A percentile compares a stretch with the other conserved stretches of the same genome.
phyloP scores from a whole-genome alignment of 768 basidiomycete genomes.

The Boletus coccyginus region DNA sequence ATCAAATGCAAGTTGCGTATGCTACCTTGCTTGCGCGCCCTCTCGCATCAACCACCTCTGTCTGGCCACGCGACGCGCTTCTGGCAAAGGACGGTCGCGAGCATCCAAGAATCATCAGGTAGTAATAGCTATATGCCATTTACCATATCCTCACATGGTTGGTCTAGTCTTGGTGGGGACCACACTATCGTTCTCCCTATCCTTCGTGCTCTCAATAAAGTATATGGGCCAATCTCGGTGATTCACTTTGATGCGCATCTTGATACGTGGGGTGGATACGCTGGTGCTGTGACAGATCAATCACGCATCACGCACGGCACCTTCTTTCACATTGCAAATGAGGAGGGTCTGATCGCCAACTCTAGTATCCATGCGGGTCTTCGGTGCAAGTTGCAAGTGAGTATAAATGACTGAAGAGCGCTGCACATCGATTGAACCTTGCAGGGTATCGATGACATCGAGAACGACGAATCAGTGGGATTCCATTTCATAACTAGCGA shows the following conservation, averaged over 20 bases:
- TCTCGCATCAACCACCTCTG: slow-evolving; percentile 28
- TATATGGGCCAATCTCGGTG: slow-evolving; percentile 79
- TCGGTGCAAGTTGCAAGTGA: slow-evolving; percentile 65
- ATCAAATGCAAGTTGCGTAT: slow-evolving; percentile 88
- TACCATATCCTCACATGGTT: not conserved
- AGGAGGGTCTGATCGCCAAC: slow-evolving; percentile 74
- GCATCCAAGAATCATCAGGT: slow-evolving; percentile 76
- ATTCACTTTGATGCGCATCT: slow-evolving; percentile 82
- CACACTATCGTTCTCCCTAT: slow-evolving; percentile 89
- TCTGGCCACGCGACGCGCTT: slow-evolving; percentile 25
- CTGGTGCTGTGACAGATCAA: slow-evolving; percentile 48
- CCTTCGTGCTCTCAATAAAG: slow-evolving; percentile 70
- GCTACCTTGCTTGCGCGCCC: slow-evolving; percentile 66
- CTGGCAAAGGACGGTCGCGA: slow-evolving; percentile 56
- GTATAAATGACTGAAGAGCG: slow-evolving; percentile 19
- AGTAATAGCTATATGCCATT: not conserved
- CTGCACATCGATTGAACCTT: not conserved
- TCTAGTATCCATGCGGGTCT: slow-evolving; percentile 84
- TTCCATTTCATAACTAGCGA: slow-evolving; percentile 79
- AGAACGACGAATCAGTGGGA: slow-evolving; percentile 68
- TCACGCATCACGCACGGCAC: slow-evolving; percentile 80
- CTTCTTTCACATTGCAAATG: slow-evolving; percentile 77
- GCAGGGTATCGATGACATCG: slow-evolving; percentile 36
- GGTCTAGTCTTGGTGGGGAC: slow-evolving; percentile 66
- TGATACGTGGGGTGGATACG: slow-evolving; percentile 54